These are phyloP conservation scores for Chimonanthus salicifolius DNA, from an alignment of 164 flowering plant genomes.

Conservation along the genomic window DNA sequence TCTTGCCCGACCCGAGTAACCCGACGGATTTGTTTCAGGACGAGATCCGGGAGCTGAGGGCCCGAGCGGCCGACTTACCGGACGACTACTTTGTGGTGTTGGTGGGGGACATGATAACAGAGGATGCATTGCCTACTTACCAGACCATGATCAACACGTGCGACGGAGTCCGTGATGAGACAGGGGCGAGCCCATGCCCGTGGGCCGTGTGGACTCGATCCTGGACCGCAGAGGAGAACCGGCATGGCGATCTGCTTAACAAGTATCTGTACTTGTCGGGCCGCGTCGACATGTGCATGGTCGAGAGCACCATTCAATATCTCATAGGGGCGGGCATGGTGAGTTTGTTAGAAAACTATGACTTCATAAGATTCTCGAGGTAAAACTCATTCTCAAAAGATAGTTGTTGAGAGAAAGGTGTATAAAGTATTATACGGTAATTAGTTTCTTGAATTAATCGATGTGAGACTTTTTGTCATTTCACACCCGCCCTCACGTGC, in stretches of 20 bases:
- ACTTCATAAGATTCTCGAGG: too few species aligned
- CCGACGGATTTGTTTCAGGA: conserved; percentile 37
- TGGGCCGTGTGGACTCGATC: conserved; percentile 56
- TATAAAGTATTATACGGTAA: too few species aligned
- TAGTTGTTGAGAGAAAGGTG: too few species aligned
- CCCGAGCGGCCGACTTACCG: conserved; percentile 7
- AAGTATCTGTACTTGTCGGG: conserved; percentile 48
- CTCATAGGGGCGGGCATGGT: conserved; percentile 51
- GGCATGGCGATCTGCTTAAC: conserved; percentile 32
- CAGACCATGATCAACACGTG: conserved; percentile 45
- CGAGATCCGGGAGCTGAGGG: conserved; percentile 27
- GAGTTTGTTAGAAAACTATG: neutral
- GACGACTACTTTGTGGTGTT: conserved; percentile 11
- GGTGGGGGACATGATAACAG: conserved; percentile 26
- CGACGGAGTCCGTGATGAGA: conserved; percentile 47
- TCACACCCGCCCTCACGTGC: too few species aligned
- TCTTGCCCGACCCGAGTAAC: conserved; percentile 31
- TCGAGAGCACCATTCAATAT: conserved; percentile 48
- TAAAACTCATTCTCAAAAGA: too few species aligned
- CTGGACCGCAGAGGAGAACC: conserved; percentile 55
- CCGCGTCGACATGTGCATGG: conserved; percentile 46
- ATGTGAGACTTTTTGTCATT: too few species aligned
- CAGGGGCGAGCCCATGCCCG: conserved; percentile 45
- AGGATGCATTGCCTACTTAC: conserved; percentile 59
- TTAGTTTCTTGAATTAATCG: too few species aligned